phyloP scores from a whole-genome alignment of 2,329 filamentous ascomycete genomes.

The Apiospora sp. region DNA sequence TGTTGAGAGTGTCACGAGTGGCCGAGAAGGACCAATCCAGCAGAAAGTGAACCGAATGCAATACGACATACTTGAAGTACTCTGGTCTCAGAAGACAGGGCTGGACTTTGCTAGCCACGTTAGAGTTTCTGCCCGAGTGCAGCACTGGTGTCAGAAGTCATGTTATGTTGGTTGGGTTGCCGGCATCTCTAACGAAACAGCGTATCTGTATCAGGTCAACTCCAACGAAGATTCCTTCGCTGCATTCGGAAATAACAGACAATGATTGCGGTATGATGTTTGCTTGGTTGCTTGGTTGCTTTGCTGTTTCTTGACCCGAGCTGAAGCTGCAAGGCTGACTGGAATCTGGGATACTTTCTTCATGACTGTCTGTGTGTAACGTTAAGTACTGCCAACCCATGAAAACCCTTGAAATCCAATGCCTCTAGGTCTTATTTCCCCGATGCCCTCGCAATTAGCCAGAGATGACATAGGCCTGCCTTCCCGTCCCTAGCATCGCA shows the following conservation, averaged over 20 bases:
- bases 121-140: background rate
- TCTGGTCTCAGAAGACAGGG: background rate
- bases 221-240: background rate
- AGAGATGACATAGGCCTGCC: background rate
- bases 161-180: background rate
- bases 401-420: background rate
- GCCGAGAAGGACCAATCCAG: background rate
- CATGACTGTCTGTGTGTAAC: background rate
- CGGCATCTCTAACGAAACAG: background rate
- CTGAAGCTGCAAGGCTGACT: constrained; percentile 10
- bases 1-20: background rate
- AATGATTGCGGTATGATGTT: background rate
- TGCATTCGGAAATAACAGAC: background rate
- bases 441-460: too few species aligned
- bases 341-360: background rate
- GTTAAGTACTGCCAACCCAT: background rate
- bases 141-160: background rate
- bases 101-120: background rate
- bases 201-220: background rate
- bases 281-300: constrained; percentile 5
- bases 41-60: background rate
- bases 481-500: background rate
- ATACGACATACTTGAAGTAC: background rate
- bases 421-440: too few species aligned
- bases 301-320: background rate